Evolutionary conservation across 2,329 filamentous ascomycete species (phyloP).

Genomic region (Cercospora janseana): DNA sequence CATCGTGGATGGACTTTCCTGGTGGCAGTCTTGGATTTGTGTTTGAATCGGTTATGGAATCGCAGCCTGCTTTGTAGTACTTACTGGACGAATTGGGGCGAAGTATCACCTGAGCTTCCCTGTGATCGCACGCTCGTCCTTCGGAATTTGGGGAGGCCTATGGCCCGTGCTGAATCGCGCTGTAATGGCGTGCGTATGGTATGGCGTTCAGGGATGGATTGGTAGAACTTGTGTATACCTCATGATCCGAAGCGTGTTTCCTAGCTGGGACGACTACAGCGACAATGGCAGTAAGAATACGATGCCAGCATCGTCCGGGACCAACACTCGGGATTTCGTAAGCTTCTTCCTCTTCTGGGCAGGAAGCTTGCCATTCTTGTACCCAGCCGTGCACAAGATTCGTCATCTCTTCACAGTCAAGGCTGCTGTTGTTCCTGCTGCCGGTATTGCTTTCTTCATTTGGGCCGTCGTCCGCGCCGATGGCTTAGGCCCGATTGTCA

Average conservation of each 20-base stretch:
- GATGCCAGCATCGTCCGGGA: slow-evolving; percentile 64
- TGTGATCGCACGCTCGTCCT: slow-evolving; percentile 16
- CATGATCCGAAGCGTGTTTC: slow-evolving; percentile 64
- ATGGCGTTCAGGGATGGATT: slow-evolving; percentile 11
- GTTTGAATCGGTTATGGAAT: slow-evolving; percentile 16
- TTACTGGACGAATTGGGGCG: slow-evolving; percentile 13
- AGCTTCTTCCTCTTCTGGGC: slow-evolving; percentile 89
- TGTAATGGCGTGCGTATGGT: slow-evolving; percentile 17
- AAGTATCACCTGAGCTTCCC: slow-evolving; percentile 18
- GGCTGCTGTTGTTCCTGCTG: slow-evolving; percentile 75
- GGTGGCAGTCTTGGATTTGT: slow-evolving; percentile 29
- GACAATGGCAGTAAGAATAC: slow-evolving; percentile 58
- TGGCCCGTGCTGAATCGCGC: slow-evolving; percentile 14
- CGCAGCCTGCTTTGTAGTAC: slow-evolving; percentile 13
- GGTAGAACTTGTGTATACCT: slow-evolving; percentile 13
- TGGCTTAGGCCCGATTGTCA: slow-evolving; percentile 78
- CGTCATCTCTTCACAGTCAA: slow-evolving; percentile 93
- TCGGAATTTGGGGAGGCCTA: slow-evolving; percentile 13
- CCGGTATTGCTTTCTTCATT: slow-evolving; percentile 81
- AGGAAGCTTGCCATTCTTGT: slow-evolving; percentile 75
- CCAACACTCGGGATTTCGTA: slow-evolving; percentile 70
- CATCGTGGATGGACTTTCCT: slow-evolving; percentile 66
- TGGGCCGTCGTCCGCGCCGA: slow-evolving; percentile 82
- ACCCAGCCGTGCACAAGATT: slow-evolving; percentile 85
- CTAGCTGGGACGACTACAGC: slow-evolving; percentile 46